Evolutionary conservation across 1,139 yeast genomes (phyloP).

Genomic region (Fermentozyma sake): DNA sequence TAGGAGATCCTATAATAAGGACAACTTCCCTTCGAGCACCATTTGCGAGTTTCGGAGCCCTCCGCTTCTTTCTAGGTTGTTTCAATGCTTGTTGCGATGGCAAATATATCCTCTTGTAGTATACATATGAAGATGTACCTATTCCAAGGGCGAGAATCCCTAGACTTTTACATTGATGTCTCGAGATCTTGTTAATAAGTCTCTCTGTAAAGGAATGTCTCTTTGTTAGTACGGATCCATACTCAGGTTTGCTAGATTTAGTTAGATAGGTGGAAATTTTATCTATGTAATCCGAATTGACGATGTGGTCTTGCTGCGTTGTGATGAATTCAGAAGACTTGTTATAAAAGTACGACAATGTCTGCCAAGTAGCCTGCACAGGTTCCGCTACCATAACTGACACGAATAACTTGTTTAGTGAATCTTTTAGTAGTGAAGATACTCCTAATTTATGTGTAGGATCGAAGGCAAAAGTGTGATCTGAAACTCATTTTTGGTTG

Average conservation of each 20-base stretch:
- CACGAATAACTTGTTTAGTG: too few species aligned
- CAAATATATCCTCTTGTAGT: constrained; percentile 5
- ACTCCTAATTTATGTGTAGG: too few species aligned
- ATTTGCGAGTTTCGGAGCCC: constrained; percentile 59
- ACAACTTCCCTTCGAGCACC: constrained; percentile 78
- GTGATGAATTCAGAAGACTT: constrained; percentile 21
- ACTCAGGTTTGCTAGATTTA: constrained; percentile 1
- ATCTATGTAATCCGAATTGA: constrained; percentile 15
- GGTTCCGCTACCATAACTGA: constrained; percentile 53
- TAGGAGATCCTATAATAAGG: constrained; percentile 70
- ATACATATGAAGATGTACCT: constrained; percentile 18
- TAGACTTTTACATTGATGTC: constrained; percentile 13
- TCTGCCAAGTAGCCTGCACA: constrained; percentile 35
- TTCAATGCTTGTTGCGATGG: constrained; percentile 1
- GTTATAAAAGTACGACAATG: constrained; percentile 24
- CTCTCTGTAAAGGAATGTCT: constrained; percentile 7
- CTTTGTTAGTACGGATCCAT: too few species aligned
- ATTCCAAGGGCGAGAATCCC: constrained; percentile 27
- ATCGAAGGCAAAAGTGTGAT: too few species aligned
- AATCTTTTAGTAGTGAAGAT: too few species aligned
- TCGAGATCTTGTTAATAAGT: constrained; percentile 9
- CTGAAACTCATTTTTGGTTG: too few species aligned
- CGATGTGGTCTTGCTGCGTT: constrained; percentile 21
- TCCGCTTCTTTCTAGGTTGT: constrained; percentile 28
- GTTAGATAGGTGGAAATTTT: constrained; percentile 9